phyloP scores from a whole-genome alignment of 352 stramenopile species.

The Phytophthora pini region DNA sequence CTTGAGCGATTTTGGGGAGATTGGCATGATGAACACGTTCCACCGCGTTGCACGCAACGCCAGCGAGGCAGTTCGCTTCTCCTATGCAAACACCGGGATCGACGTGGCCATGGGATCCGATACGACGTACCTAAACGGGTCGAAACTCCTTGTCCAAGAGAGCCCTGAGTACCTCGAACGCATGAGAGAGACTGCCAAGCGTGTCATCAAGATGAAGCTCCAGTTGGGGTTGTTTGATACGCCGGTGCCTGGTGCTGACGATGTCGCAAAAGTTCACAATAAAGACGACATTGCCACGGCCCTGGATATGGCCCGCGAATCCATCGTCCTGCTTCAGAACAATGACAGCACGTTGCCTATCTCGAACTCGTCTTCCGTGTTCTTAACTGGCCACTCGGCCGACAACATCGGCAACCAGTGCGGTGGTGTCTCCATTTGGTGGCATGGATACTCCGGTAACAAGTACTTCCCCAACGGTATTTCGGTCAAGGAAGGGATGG shows the following conservation, averaged over 20 bases:
- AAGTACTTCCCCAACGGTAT: slow-evolving; percentile 52
- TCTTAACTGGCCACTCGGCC: slow-evolving; percentile 32
- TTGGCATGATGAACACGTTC: background rate
- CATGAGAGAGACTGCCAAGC: background rate
- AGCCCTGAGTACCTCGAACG: background rate
- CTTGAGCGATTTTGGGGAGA: background rate
- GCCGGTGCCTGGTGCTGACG: background rate
- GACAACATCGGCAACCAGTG: slow-evolving; percentile 38
- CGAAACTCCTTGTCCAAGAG: background rate
- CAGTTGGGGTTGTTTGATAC: background rate
- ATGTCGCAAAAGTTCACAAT: slow-evolving; percentile 36
- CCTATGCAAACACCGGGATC: background rate
- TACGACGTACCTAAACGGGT: background rate
- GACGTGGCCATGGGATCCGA: background rate
- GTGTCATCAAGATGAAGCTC: background rate
- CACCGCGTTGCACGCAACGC: background rate
- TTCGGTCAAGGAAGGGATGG: slow-evolving; percentile 59
- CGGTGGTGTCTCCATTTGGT: slow-evolving; percentile 47
- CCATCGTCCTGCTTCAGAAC: slow-evolving; percentile 57
- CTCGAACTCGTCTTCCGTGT: slow-evolving; percentile 7
- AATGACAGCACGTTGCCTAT: slow-evolving; percentile 50
- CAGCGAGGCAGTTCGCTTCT: background rate
- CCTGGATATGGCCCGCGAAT: slow-evolving; percentile 18
- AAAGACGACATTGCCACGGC: slow-evolving; percentile 32
- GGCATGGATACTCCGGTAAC: slow-evolving; percentile 71